These are phyloP conservation scores for Castanea sativa DNA, from an alignment of 306 rosid species.

Conservation along the genomic window DNA sequence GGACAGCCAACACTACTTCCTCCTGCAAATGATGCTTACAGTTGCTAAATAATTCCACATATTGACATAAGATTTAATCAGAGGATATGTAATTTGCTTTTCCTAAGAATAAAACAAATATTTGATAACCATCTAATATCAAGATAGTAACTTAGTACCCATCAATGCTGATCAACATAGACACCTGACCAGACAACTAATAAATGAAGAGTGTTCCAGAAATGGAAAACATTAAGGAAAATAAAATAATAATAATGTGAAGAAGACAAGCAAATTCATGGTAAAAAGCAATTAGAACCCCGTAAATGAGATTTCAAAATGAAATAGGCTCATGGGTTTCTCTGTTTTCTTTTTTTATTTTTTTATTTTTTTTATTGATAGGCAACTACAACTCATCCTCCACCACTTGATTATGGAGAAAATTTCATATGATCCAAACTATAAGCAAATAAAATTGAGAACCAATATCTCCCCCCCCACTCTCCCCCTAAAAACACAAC, in stretches of 20 bases:
- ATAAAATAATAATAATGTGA: background rate
- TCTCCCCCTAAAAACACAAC: background rate
- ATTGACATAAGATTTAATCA: background rate
- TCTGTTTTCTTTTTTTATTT: background rate
- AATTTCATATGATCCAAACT: background rate
- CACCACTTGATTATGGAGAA: background rate
- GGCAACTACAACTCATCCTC: background rate
- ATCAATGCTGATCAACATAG: background rate
- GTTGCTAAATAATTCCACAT: slow-evolving; percentile 5
- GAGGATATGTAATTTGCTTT: background rate
- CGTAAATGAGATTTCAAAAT: background rate
- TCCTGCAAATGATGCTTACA: slow-evolving; percentile 52
- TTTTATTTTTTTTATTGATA: background rate
- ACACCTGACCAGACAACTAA: background rate
- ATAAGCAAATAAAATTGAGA: background rate
- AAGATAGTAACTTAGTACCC: background rate
- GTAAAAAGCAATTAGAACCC: background rate
- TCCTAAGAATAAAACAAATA: background rate
- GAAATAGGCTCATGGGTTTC: background rate
- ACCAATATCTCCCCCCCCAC: background rate
- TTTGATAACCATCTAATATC: background rate
- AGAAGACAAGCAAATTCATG: background rate
- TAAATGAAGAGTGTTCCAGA: background rate
- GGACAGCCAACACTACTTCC: slow-evolving; percentile 81
- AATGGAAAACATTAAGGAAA: background rate